Percentiles rank a stretch among this genome's conserved stretches.
Conservation (phyloP, 176 grass and related monocot genomes). For the Phragmites australis region DNA sequence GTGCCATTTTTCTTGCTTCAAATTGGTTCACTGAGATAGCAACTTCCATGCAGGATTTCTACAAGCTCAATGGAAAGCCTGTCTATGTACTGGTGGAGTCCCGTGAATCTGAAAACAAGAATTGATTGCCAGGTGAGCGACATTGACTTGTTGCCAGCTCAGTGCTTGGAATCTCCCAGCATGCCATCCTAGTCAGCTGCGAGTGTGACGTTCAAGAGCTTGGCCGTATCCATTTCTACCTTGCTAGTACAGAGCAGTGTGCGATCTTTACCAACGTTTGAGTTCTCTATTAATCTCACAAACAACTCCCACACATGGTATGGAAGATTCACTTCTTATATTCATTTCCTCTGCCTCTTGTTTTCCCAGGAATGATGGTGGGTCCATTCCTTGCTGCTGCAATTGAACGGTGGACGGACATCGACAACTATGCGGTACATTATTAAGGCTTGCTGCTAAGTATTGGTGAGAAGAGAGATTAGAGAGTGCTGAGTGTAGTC, state of each 20-base stretch:
- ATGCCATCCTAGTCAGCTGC: background rate
- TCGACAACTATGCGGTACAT: conserved; percentile 23
- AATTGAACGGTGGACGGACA: background rate
- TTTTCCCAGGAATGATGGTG: background rate
- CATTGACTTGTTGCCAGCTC: background rate
- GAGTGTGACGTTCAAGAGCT: no score
- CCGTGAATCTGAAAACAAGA: conserved; percentile 50
- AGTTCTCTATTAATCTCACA: background rate
- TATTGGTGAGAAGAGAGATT: conserved; percentile 6
- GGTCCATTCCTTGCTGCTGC: conserved; percentile 18
- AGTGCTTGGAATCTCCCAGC: background rate
- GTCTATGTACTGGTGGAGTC: conserved; percentile 83
- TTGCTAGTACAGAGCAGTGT: background rate
- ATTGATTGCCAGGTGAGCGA: conserved; percentile 35
- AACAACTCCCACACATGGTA: background rate
- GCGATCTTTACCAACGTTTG: background rate
- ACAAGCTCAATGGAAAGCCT: conserved; percentile 75
- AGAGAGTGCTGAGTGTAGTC: conserved; percentile 45
- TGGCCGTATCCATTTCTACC: no score
- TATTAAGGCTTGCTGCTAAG: conserved; percentile 26
- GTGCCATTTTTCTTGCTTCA: background rate
- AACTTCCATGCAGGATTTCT: conserved; percentile 52
- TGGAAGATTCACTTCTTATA: background rate
- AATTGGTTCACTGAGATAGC: background rate
- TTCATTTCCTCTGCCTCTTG: background rate